Percentiles rank a stretch among this genome's conserved stretches.
These are phyloP conservation scores for Aspergillus clavatus DNA, from an alignment of 2,329 filamentous ascomycete species.

Conservation along the genomic window DNA sequence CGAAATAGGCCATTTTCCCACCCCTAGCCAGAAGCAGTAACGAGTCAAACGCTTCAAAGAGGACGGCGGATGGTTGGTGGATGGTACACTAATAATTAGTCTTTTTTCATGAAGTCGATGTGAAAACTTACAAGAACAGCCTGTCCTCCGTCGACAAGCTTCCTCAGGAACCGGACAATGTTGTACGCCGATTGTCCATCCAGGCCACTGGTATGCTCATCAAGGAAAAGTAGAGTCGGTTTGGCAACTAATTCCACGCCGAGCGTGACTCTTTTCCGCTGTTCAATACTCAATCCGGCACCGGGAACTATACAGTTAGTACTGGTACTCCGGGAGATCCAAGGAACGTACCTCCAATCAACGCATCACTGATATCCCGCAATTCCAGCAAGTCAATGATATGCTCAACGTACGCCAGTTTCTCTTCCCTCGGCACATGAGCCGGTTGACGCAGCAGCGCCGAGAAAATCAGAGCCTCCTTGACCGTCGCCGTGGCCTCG, in stretches of 20 bases:
- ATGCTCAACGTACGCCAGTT: constrained; percentile 60
- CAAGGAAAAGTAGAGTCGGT: constrained; percentile 57
- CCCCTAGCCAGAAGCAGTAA: constrained; percentile 61
- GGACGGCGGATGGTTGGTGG: constrained; percentile 63
- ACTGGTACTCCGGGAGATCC: background rate
- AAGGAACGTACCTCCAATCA: constrained; percentile 49
- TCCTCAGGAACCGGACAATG: constrained; percentile 58
- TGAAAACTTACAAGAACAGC: too few species aligned
- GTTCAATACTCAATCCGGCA: constrained; percentile 59
- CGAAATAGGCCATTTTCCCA: constrained; percentile 64
- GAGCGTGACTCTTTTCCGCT: constrained; percentile 60
- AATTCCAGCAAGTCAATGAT: constrained; percentile 64
- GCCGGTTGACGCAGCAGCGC: constrained; percentile 57
- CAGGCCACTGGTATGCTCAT: constrained; percentile 59
- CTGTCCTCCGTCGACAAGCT: constrained; percentile 62
- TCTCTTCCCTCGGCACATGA: constrained; percentile 52
- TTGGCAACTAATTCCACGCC: constrained; percentile 58
- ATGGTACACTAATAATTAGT: too few species aligned
- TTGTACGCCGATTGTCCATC: constrained; percentile 60
- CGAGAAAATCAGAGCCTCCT: constrained; percentile 60
- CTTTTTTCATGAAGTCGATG: too few species aligned
- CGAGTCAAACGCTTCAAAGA: constrained; percentile 64
- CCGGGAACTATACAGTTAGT: constrained; percentile 39
- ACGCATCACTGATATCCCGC: constrained; percentile 57
- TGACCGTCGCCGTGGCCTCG: constrained; percentile 58